Evolutionary conservation across 192 early-diverging fungal species (phyloP).

Genomic region (Spinellus fusiger): DNA sequence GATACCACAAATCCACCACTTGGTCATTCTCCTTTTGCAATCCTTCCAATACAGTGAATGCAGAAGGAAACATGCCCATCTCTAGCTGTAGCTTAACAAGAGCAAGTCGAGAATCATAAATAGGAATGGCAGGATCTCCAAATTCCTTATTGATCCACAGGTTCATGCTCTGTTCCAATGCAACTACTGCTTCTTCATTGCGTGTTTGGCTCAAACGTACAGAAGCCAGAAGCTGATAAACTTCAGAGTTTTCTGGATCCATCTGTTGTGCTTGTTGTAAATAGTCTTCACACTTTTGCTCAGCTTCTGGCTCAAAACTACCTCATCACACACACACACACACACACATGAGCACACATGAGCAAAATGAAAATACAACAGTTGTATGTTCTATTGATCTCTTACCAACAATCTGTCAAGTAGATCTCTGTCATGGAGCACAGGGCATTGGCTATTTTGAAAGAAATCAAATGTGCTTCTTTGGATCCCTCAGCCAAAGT

Average conservation of each 20-base stretch:
- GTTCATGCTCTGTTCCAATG: slow-evolving; percentile 58
- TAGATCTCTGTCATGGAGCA: slow-evolving; percentile 97
- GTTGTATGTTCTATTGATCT: not conserved
- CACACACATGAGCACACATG: not conserved
- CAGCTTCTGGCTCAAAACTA: slow-evolving; percentile 87
- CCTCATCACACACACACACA: not conserved
- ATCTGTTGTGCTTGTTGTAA: slow-evolving; percentile 59
- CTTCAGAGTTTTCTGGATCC: slow-evolving; percentile 74
- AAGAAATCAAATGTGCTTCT: slow-evolving; percentile 39
- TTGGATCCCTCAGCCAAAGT: slow-evolving; percentile 31
- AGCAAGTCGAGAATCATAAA: slow-evolving; percentile 79
- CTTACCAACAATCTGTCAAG: slow-evolving; percentile 95
- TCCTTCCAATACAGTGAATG: slow-evolving; percentile 72
- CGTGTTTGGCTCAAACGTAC: slow-evolving; percentile 83
- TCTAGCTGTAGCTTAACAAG: slow-evolving; percentile 85
- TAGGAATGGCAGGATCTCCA: slow-evolving; percentile 55
- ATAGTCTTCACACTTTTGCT: slow-evolving; percentile 74
- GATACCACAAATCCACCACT: slow-evolving; percentile 88
- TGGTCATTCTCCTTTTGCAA: slow-evolving; percentile 90
- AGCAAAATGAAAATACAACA: not conserved
- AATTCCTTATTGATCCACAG: slow-evolving; percentile 65
- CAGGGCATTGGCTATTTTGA: slow-evolving; percentile 77
- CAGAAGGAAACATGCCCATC: slow-evolving; percentile 68
- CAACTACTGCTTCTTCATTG: slow-evolving; percentile 69
- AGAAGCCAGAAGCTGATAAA: slow-evolving; percentile 83